Base-by-base conservation (phyloP, 192 early-diverging fungal genomes). In the Backusella tarrabulga region DNA sequence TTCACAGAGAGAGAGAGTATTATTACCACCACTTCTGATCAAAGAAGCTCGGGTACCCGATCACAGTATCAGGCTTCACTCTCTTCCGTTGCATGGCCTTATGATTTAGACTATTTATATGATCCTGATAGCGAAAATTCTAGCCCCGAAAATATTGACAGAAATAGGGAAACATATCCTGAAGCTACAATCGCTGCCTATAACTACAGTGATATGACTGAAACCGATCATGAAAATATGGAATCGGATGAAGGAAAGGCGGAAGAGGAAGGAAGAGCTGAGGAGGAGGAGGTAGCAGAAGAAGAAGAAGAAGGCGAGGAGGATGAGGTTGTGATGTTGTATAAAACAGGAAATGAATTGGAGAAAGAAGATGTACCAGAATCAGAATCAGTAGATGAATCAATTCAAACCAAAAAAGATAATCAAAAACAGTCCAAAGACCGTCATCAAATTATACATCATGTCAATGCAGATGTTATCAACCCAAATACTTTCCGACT, bases 391-490 rank as follows among this genome's bases (percentile, higher is more conserved):
- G n/a, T 60, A 60, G 21, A 23, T 23, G 54, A 26, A 26, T 23
- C 17, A 7, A 26, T 23, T 23, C n/a, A 60, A 23, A 21, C 2
- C 6, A 21, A 54, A 54, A 23, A 32, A 26, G 26, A 63, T 12
- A 11, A 14, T 12, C 23, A 29, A 29, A 63, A 8, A 12, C 2
- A 29, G 26, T 5, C 56, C 11, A 26, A n/a, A 63, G 9, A 29
- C 0, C 21, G 12, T 29, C 67, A 36, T 9, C 29, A 35, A 12
- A 19, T 15, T 14, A 36, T 36, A 34, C 34, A 68, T 36, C 56
- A n/a, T 63, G 34, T 74, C 0, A 74, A 74, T n/a, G 26, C 52
- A 60, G 35, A 74, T 6, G 72, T 63, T 12, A 54, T 74, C 6
- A 32, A 63, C 36, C 29, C 29, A 40, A 60, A 63, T 35, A 29